Percentiles rank a stretch among this genome's conserved stretches.
These are phyloP conservation scores for Amphibolis antarctica DNA, from an alignment of 106 monocot genomes.

Conservation along the genomic window DNA sequence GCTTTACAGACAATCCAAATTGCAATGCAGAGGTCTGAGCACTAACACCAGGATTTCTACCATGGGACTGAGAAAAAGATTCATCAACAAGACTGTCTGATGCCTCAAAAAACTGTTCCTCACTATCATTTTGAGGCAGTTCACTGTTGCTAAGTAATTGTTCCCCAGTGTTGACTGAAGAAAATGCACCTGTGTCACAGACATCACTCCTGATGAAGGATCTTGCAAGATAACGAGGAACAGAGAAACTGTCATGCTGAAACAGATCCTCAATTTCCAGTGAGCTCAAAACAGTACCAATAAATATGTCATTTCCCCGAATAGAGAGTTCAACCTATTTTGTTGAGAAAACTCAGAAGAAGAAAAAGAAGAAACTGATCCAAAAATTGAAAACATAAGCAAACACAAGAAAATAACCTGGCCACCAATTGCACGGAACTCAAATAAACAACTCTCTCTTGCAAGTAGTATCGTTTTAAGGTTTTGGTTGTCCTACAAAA, in stretches of 20 bases:
- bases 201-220: conserved; percentile 55
- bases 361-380: conserved; percentile 1
- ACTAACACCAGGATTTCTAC: conserved; percentile 22
- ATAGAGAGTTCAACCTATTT: conserved; percentile 87
- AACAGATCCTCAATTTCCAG: conserved; percentile 84
- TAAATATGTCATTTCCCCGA: conserved; percentile 50
- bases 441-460: conserved; percentile 66
- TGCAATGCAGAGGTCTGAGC: conserved; percentile 15
- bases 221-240: conserved; percentile 69
- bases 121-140: conserved; percentile 33
- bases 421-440: conserved; percentile 85
- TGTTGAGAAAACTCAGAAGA: neutral
- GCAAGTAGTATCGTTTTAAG: conserved; percentile 51
- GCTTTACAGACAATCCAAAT: conserved; percentile 30
- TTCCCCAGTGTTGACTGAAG: neutral
- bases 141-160: conserved; percentile 14
- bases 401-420: conserved; percentile 38
- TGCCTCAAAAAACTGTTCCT: conserved; percentile 87
- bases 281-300: conserved; percentile 79
- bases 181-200: conserved; percentile 6
- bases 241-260: conserved; percentile 13
- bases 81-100: conserved; percentile 47
- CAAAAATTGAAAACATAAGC: conserved; percentile 2
- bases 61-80: conserved; percentile 21
- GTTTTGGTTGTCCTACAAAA: conserved; percentile 40